These are phyloP conservation scores for Aspergillus brunneoviolaceus DNA, from an alignment of 2,329 filamentous ascomycete genomes.

Conservation along the genomic window DNA sequence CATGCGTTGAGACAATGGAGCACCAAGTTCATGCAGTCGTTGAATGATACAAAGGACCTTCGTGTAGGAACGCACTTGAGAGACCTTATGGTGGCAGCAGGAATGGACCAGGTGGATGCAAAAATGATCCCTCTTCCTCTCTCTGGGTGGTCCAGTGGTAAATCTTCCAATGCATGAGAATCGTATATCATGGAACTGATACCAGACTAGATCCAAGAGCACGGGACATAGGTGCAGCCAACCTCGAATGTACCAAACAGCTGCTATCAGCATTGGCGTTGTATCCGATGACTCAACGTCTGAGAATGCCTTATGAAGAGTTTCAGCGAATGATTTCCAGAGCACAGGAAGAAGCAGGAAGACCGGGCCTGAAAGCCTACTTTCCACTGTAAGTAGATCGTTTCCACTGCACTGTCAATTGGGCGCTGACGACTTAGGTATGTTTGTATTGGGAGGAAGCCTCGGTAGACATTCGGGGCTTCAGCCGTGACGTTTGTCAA, in stretches of 20 bases:
- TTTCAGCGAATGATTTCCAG: slow-evolving; percentile 38
- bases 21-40: slow-evolving; percentile 59
- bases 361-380: slow-evolving; percentile 43
- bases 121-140: slow-evolving; percentile 66
- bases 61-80: slow-evolving; percentile 62
- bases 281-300: slow-evolving; percentile 46
- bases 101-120: slow-evolving; percentile 67
- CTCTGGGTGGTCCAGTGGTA: slow-evolving; percentile 69
- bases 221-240: slow-evolving; percentile 43
- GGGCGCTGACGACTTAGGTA: slow-evolving; percentile 36
- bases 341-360: slow-evolving; percentile 40
- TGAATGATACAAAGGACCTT: slow-evolving; percentile 66
- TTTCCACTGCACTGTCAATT: background rate
- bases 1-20: slow-evolving; percentile 69
- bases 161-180: slow-evolving; percentile 20
- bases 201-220: slow-evolving; percentile 40
- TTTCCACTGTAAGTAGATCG: slow-evolving; percentile 44
- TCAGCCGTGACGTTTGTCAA: background rate
- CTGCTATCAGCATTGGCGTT: slow-evolving; percentile 44
- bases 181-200: slow-evolving; percentile 19
- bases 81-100: slow-evolving; percentile 59
- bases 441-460: slow-evolving; percentile 45
- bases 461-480: slow-evolving; percentile 14
- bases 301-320: slow-evolving; percentile 42
- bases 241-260: slow-evolving; percentile 37